Conservation (phyloP, 768 basidiomycete species). For the Mycena galericulata region DNA sequence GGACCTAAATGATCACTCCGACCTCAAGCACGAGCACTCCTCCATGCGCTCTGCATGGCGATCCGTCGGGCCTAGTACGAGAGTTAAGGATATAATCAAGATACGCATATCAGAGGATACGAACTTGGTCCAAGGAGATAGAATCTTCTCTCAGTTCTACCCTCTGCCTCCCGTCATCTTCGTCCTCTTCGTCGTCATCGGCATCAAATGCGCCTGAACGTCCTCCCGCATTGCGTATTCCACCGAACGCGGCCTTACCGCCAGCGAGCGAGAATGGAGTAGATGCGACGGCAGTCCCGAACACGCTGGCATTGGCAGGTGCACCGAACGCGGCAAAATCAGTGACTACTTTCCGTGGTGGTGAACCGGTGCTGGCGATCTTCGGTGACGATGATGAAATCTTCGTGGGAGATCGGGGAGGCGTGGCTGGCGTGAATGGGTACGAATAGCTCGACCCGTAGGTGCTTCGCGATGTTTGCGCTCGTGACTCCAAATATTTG, state of each 20-base stretch:
- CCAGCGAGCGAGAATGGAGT: conserved; percentile 84
- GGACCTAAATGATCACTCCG: conserved; percentile 2
- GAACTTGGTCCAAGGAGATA: conserved; percentile 93
- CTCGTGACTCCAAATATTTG: conserved; percentile 87
- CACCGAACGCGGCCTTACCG: conserved; percentile 87
- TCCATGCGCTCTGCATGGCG: conserved; percentile 92
- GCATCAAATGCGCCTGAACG: conserved; percentile 57
- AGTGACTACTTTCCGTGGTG: conserved; percentile 88
- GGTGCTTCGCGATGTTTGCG: conserved; percentile 64
- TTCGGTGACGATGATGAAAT: conserved; percentile 39
- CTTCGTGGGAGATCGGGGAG: conserved; percentile 56
- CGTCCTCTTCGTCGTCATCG: conserved; percentile 87
- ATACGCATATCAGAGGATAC: conserved; percentile 31
- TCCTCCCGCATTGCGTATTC: conserved; percentile 64
- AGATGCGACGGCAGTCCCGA: conserved; percentile 85
- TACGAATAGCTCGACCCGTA: conserved; percentile 64
- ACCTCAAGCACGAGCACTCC: conserved; percentile 68
- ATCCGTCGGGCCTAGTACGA: conserved; percentile 78
- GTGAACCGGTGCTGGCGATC: conserved; percentile 59
- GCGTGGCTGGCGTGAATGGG: conserved; percentile 52
- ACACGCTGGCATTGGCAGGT: conserved; percentile 79
- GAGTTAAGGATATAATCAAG: conserved; percentile 19
- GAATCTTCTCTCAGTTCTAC: conserved; percentile 85
- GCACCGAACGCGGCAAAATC: conserved; percentile 92
- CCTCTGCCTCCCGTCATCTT: conserved; percentile 72